Percentiles rank a stretch among this genome's conserved stretches.
phyloP scores from a whole-genome alignment of 2,329 filamentous ascomycete species.

The Penicillium nordicum region DNA sequence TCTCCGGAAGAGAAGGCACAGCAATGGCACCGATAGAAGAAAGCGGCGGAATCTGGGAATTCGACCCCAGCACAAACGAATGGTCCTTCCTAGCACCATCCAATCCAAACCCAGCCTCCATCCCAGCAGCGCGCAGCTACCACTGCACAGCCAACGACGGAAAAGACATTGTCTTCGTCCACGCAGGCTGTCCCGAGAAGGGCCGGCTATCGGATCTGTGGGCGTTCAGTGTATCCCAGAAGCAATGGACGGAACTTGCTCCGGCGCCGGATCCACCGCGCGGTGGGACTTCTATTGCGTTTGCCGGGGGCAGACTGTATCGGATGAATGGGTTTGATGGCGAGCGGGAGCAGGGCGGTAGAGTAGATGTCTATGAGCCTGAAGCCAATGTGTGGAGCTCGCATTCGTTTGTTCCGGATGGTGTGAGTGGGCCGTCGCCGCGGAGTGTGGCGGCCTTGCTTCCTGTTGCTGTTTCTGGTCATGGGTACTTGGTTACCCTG shows the following conservation, averaged over 20 bases:
- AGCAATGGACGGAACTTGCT: conserved; percentile 65
- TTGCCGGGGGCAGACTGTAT: conserved; percentile 63
- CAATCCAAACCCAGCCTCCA: conserved; percentile 40
- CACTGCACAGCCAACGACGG: conserved; percentile 62
- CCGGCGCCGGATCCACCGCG: conserved; percentile 64
- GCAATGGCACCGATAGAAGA: conserved; percentile 72
- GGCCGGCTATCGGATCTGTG: conserved; percentile 69
- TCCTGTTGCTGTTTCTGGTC: conserved; percentile 37
- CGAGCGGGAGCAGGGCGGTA: conserved; percentile 64
- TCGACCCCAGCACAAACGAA: conserved; percentile 59
- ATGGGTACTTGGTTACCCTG: conserved; percentile 46
- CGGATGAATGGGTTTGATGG: conserved; percentile 81
- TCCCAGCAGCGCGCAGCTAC: conserved; percentile 66
- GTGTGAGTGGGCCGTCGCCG: conserved; percentile 44
- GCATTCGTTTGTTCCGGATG: conserved; percentile 37
- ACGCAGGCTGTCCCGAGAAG: conserved; percentile 67
- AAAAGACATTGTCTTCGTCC: conserved; percentile 67
- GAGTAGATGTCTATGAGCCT: conserved; percentile 60
- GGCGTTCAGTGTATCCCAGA: conserved; percentile 66
- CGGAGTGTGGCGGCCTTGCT: conserved; percentile 52
- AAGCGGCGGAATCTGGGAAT: conserved; percentile 70
- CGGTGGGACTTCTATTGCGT: conserved; percentile 65
- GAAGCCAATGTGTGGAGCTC: conserved; percentile 41
- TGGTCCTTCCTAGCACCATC: conserved; percentile 66
- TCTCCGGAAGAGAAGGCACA: conserved; percentile 70